Evolutionary conservation across 306 rosid species (phyloP), one percentile per base, ranked within the genome.

Genomic region (Glycine soja): DNA sequence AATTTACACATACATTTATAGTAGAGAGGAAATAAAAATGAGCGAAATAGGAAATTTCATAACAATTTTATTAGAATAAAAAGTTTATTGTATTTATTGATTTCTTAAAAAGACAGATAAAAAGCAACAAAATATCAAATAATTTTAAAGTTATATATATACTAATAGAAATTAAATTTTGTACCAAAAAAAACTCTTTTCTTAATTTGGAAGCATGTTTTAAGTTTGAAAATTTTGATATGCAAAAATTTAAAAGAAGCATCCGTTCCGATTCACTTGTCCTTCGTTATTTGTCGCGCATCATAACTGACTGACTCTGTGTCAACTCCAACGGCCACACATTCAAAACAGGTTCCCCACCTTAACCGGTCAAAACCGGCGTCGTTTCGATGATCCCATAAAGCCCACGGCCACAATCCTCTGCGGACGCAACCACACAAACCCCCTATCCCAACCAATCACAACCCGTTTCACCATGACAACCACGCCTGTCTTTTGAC

Each of bases 281-380:
- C 43, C 15, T 19, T 14, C n/a, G 59, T 10, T 40, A 4, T 50
- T 12, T 47, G 72, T 76, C 11, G 36, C 40, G 72, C 11, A 65
- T 32, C 11, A 51, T 32, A 65, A 51, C 30, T 47, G 34, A 67
- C 67, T 42, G 63, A 64, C 81, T 50, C 30, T 70, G 30, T 65
- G 83, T 71, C 83, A 71, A 80, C 72, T 16, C 72, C 14, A 79
- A 79, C 77, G 48, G 82, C 70, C 76, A 24, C 57, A 3, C 65
- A 36, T 59, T 77, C 79, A 51, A 82, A 82, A 51, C 82, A 15
- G 65, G 47, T 12, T 52, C 45, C 73, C 50, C 65, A 58, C 9
- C 46, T 72, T 72, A 73, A 74, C 62, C 48, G 72, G 87, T 83
- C 87, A 83, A 84, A 84, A 43, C 24, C 70, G 87, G 80, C 81